phyloP scores from a whole-genome alignment of 2,329 filamentous ascomycete genomes.

The Colletotrichum australisinense region DNA sequence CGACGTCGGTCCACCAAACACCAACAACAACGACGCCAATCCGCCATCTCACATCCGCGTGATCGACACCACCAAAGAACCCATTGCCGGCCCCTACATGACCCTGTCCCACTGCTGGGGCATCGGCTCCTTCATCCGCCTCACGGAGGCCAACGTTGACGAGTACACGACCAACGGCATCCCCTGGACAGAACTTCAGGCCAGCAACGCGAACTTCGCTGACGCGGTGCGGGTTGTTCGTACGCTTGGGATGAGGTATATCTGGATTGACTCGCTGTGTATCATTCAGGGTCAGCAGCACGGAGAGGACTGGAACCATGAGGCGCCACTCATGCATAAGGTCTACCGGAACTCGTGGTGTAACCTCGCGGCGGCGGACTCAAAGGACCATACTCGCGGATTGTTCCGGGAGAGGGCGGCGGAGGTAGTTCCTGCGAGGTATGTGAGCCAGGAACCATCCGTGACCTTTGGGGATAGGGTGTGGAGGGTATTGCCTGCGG shows the following conservation, averaged over 20 bases:
- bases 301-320: constrained; percentile 34
- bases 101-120: constrained; percentile 42
- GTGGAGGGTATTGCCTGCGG: constrained; percentile 5
- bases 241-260: constrained; percentile 34
- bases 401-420: constrained; percentile 11
- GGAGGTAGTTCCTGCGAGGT: neutral
- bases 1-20: constrained; percentile 19
- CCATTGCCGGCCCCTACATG: constrained; percentile 11
- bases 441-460: neutral
- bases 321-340: constrained; percentile 32
- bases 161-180: constrained; percentile 15
- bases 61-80: neutral
- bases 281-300: constrained; percentile 38
- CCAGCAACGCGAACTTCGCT: constrained; percentile 34
- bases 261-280: constrained; percentile 44
- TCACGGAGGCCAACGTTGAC: constrained; percentile 5
- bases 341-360: constrained; percentile 34
- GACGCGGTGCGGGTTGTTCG: constrained; percentile 37
- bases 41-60: neutral
- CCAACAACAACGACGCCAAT: neutral
- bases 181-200: neutral
- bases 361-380: constrained; percentile 36
- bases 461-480: neutral
- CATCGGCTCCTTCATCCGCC: neutral
- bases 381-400: constrained; percentile 13